phyloP scores from a whole-genome alignment of 1,139 yeast genomes.

The Magnusiomyces sp. region DNA sequence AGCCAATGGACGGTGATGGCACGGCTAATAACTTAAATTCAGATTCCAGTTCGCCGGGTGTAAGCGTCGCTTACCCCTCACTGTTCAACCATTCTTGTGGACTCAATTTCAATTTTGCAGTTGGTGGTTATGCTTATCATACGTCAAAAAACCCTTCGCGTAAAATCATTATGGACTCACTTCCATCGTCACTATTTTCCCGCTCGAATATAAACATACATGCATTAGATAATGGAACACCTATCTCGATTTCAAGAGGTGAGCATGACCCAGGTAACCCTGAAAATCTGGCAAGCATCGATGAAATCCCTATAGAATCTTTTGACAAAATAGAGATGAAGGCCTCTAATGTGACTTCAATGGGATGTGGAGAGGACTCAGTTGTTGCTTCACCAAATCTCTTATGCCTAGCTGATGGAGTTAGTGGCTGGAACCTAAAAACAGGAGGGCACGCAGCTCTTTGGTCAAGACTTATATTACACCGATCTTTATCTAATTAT shows the following conservation, averaged over 20 bases:
- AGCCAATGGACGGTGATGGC: no score
- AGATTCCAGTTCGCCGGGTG: no score
- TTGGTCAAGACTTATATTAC: slow-evolving; percentile 48
- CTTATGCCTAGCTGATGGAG: slow-evolving; percentile 54
- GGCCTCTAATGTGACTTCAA: slow-evolving; percentile 7
- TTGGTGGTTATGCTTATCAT: slow-evolving; percentile 11
- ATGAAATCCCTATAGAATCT: slow-evolving; percentile 8
- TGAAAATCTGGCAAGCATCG: background rate
- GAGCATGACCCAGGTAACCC: slow-evolving; percentile 1
- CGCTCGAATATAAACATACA: background rate
- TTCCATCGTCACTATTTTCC: slow-evolving; percentile 9
- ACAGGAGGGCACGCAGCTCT: slow-evolving; percentile 41
- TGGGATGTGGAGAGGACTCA: slow-evolving; percentile 46
- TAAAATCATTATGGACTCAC: slow-evolving; percentile 6
- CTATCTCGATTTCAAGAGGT: background rate
- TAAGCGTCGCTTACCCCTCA: background rate
- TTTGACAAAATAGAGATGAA: slow-evolving; percentile 10
- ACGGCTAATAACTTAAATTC: no score
- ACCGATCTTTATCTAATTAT: slow-evolving; percentile 34
- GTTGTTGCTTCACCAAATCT: slow-evolving; percentile 50
- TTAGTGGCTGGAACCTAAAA: slow-evolving; percentile 49
- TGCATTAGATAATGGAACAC: background rate
- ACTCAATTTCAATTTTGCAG: slow-evolving; percentile 7
- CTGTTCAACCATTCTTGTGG: background rate
- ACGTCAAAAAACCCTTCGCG: slow-evolving; percentile 12